phyloP scores from a whole-genome alignment of 2,329 filamentous ascomycete genomes.

The Tricladium varicosporioides region DNA sequence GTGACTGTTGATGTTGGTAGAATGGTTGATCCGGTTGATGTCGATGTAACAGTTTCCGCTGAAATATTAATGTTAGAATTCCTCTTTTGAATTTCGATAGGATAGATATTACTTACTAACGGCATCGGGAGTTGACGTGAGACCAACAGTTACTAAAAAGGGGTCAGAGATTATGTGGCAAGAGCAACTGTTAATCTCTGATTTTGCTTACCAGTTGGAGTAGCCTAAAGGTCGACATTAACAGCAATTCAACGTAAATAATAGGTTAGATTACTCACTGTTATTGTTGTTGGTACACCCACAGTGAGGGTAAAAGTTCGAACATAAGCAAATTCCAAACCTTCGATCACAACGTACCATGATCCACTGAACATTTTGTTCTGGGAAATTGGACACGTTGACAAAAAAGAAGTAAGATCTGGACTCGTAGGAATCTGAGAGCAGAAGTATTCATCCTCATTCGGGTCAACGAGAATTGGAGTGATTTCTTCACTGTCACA shows the following conservation, averaged over 20 bases:
- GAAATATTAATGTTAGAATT: too few relatives aligned
- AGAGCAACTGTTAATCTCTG: not conserved
- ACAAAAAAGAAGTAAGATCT: not conserved
- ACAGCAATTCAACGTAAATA: not conserved
- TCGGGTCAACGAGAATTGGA: slow-evolving; percentile 2
- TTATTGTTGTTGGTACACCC: not conserved
- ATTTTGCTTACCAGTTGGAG: not conserved
- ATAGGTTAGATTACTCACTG: not conserved
- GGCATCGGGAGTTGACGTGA: slow-evolving; percentile 1
- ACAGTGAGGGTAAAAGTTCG: not conserved
- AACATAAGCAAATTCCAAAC: not conserved
- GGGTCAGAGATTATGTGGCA: not conserved
- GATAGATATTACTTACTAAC: not conserved
- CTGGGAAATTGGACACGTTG: not conserved
- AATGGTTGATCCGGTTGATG: not conserved
- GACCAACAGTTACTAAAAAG: not conserved
- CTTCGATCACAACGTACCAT: slow-evolving; percentile 1
- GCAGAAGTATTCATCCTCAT: slow-evolving; percentile 1
- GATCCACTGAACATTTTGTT: not conserved
- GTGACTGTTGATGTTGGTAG: not conserved
- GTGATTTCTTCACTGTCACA: slow-evolving; percentile 1
- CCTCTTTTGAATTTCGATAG: not conserved
- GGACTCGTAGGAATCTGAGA: not conserved
- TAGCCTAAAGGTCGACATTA: not conserved
- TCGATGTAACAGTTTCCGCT: not conserved